These are phyloP conservation scores for Axilococcus clingmanii DNA, from an alignment of 139 green algal genomes.

Conservation along the genomic window DNA sequence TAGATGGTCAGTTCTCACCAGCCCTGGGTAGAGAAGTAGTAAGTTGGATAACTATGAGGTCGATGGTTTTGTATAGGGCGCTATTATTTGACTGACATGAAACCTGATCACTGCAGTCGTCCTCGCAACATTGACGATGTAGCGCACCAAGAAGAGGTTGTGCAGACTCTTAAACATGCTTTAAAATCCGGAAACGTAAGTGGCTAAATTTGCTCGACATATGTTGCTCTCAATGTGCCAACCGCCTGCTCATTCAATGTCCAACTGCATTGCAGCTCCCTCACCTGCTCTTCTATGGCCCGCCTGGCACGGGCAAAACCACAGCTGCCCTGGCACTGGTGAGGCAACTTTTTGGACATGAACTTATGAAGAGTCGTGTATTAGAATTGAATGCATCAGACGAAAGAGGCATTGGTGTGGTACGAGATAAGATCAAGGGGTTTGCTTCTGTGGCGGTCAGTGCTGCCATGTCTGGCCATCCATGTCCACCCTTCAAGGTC, in stretches of 20 bases:
- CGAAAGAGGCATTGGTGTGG: constrained; percentile 89
- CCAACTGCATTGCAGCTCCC: constrained; percentile 50
- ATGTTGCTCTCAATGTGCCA: not conserved
- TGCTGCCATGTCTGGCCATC: constrained; percentile 57
- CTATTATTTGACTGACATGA: not conserved
- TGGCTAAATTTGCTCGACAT: not conserved
- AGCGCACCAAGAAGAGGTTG: constrained; percentile 87
- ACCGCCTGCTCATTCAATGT: not conserved
- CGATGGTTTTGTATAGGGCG: not conserved
- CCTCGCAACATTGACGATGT: constrained; percentile 85
- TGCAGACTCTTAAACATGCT: constrained; percentile 72
- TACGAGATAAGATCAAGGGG: constrained; percentile 84
- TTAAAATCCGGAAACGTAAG: constrained; percentile 77
- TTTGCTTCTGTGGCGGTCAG: constrained; percentile 81
- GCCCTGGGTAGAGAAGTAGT: constrained; percentile 81
- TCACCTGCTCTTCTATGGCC: constrained; percentile 95
- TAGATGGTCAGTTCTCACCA: constrained; percentile 4
- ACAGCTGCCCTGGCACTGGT: constrained; percentile 91
- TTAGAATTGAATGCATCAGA: constrained; percentile 97
- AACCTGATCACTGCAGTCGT: constrained; percentile 45
- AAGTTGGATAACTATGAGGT: constrained; percentile 5
- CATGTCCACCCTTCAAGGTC: constrained; percentile 91
- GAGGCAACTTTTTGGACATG: constrained; percentile 78
- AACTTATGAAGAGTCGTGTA: constrained; percentile 68
- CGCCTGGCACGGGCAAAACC: constrained; percentile 93